Base-by-base conservation (phyloP, 139 green algal genomes). In the Tetradesmus obliquus region DNA sequence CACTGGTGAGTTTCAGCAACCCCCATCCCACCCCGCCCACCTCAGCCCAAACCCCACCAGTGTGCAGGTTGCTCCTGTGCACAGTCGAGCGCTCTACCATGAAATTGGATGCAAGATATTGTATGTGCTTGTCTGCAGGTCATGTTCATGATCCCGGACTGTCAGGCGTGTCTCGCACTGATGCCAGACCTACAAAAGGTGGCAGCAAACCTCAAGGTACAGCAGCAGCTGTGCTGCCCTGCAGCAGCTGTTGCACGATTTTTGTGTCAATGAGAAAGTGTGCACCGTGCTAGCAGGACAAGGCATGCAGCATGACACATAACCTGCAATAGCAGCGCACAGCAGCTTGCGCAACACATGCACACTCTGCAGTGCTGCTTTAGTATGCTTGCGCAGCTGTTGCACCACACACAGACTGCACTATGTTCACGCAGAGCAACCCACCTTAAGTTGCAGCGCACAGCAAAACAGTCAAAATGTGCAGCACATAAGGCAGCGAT, bases 201-300 rank as follows among this genome's bases (percentile, higher is more conserved):
- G 17, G 86, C 86, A 90, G 55, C 20, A 12, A 90, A 90, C 86
- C 71, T 90, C 19, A 90, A 84, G 71, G 86, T 90, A 58, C 51
- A 24, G 80, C 51, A 51, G 82, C 81, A 62, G 81, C 60, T 66
- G 57, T 71, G 9, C 60, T 76, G 15, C 17, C 66, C 6, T 76
- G 17, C 66, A 24, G 2, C 3, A 76, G 15, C 66, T 45, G 32
- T 45, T 45, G 32, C 32, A 45, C 32, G 32, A 45, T 45, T 45
- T 1, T 45, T 45, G 32, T 45, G 32, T 45, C 32, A 45, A 45
- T 45, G 32, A 45, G 32, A 45, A 45, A 45, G 32, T 45, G 32
- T 45, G 32, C 32, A 45, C 32, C 32, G 32, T 45, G 32, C 32
- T 45, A 45, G 32, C 32, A 45, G 32, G 32, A 45, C 32, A 45